phyloP scores from a whole-genome alignment of 1,284 basidiomycete genomes.

The Cryptococcus neoformans region DNA sequence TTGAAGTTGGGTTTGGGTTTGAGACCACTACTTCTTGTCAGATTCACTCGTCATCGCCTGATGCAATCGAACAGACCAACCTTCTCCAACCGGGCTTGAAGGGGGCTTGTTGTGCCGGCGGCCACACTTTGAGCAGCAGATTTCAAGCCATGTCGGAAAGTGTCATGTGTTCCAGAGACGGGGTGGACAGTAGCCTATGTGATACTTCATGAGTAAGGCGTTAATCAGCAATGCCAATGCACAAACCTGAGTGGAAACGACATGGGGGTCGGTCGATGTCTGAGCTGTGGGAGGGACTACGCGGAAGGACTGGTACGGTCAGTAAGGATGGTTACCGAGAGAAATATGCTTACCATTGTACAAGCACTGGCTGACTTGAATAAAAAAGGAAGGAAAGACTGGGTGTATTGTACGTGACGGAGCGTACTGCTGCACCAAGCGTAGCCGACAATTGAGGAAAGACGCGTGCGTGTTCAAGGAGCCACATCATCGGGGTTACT shows the following conservation, averaged over 20 bases:
- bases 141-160: constrained; percentile 42
- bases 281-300: constrained; percentile 39
- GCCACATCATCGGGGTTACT: constrained; percentile 17
- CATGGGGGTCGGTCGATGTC: constrained; percentile 33
- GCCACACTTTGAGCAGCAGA: constrained; percentile 37
- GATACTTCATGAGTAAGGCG: neutral
- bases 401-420: too few relatives aligned
- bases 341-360: constrained; percentile 24
- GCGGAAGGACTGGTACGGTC: constrained; percentile 31
- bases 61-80: constrained; percentile 19
- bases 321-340: neutral
- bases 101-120: constrained; percentile 29
- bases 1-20: constrained; percentile 83
- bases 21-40: constrained; percentile 69
- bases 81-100: constrained; percentile 48
- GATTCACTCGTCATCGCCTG: neutral
- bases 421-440: neutral
- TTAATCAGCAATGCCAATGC: neutral
- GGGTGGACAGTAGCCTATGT: constrained; percentile 42
- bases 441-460: neutral
- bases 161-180: constrained; percentile 42
- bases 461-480: constrained; percentile 9
- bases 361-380: too few relatives aligned
- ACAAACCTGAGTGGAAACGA: constrained; percentile 41
- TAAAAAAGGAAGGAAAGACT: too few relatives aligned